These are phyloP conservation scores for Ophiostoma novo-ulmi DNA, from an alignment of 2,329 filamentous ascomycete species.

Conservation along the genomic window DNA sequence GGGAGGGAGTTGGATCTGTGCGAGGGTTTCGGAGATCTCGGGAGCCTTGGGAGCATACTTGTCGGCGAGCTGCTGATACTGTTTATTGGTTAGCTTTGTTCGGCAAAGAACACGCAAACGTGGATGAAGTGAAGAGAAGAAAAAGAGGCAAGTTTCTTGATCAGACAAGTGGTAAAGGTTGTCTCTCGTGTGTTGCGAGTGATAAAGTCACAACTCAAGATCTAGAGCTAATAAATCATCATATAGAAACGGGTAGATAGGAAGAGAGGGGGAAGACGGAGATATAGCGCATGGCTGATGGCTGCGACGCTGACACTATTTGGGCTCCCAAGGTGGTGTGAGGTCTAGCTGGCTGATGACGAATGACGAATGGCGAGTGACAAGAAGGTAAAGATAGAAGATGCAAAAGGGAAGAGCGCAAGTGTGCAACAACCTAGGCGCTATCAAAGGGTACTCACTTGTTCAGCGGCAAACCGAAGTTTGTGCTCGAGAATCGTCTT, in stretches of 20 bases:
- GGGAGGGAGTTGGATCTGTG: slow-evolving; percentile 61
- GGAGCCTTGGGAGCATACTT: slow-evolving; percentile 62
- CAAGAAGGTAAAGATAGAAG: slow-evolving; percentile 2
- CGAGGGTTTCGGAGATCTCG: slow-evolving; percentile 62
- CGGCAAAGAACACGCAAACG: slow-evolving; percentile 12
- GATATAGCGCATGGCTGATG: not conserved
- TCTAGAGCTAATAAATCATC: slow-evolving; percentile 70
- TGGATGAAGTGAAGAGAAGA: slow-evolving; percentile 25
- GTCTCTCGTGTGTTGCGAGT: slow-evolving; percentile 57
- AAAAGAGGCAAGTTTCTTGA: slow-evolving; percentile 28
- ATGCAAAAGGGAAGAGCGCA: slow-evolving; percentile 5
- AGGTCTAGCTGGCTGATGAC: not conserved
- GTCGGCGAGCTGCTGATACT: slow-evolving; percentile 62
- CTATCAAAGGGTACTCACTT: slow-evolving; percentile 44
- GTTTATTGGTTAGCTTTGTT: slow-evolving; percentile 20
- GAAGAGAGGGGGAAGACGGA: not conserved
- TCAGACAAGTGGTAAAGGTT: slow-evolving; percentile 44
- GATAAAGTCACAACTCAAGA: slow-evolving; percentile 58
- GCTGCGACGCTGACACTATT: not conserved
- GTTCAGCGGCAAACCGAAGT: slow-evolving; percentile 60
- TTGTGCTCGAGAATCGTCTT: slow-evolving; percentile 64
- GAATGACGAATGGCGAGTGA: not conserved
- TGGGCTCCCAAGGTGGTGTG: not conserved
- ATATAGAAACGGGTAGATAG: slow-evolving; percentile 32
- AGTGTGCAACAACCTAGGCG: not conserved